phyloP scores from a whole-genome alignment of 148 eudicot genomes.

The Arbutus unedo region DNA sequence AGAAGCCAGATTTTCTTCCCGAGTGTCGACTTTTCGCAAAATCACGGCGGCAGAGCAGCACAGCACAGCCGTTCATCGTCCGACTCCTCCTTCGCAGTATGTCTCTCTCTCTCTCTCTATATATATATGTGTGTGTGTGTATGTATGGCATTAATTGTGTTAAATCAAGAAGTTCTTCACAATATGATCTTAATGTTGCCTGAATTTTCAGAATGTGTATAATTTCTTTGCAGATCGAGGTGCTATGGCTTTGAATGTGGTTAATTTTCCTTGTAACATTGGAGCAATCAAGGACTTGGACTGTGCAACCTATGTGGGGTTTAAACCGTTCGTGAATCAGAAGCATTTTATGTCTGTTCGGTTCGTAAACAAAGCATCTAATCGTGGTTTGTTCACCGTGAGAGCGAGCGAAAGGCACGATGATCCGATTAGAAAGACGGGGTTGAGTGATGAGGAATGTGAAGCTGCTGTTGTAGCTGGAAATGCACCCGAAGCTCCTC shows the following conservation, averaged over 20 bases:
- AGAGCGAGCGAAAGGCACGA: constrained; percentile 39
- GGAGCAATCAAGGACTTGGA: constrained; percentile 35
- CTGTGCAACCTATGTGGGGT: constrained; percentile 19
- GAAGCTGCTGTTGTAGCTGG: constrained; percentile 94
- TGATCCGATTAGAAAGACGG: constrained; percentile 36
- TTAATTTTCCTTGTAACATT: constrained; percentile 30
- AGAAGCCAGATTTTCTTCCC: too few relatives aligned
- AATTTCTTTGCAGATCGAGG: constrained; percentile 4
- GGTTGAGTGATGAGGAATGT: constrained; percentile 64
- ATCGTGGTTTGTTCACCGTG: constrained; percentile 20
- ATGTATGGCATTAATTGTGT: too few relatives aligned
- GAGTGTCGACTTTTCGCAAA: too few relatives aligned
- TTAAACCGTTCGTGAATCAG: constrained; percentile 12
- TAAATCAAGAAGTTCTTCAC: too few relatives aligned
- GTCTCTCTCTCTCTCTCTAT: too few relatives aligned
- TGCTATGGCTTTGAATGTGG: constrained; percentile 33
- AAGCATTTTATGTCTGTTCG: constrained; percentile 15
- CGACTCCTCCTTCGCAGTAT: too few relatives aligned
- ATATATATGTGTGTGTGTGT: too few relatives aligned
- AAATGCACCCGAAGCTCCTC: constrained; percentile 68
- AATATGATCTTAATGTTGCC: neutral
- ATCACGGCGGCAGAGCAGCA: too few relatives aligned
- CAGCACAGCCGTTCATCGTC: too few relatives aligned
- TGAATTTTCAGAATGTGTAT: neutral
- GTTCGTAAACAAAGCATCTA: neutral